Conservation (phyloP, 1,139 yeast species). For the Saccharomycopsis phalli region DNA sequence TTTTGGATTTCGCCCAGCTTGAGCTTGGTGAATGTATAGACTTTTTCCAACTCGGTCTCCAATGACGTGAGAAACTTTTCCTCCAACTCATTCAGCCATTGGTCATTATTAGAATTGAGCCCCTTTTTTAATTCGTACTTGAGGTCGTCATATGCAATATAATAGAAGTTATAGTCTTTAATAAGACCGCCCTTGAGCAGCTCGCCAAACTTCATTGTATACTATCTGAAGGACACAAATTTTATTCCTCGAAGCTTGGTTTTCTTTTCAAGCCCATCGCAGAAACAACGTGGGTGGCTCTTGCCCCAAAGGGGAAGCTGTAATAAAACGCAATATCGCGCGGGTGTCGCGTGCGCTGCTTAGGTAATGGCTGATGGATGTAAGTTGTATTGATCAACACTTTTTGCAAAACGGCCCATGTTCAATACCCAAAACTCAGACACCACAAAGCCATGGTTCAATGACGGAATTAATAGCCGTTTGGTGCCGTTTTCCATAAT, state of each 20-base stretch:
- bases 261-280: too few species aligned
- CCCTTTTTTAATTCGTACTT: slow-evolving; percentile 71
- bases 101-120: slow-evolving; percentile 39
- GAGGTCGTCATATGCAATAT: slow-evolving; percentile 82
- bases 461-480: slow-evolving; percentile 10
- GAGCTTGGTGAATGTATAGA: slow-evolving; percentile 80
- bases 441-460: slow-evolving; percentile 16
- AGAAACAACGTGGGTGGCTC: too few species aligned
- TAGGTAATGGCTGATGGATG: too few species aligned
- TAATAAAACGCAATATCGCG: too few species aligned
- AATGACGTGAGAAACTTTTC: slow-evolving; percentile 67
- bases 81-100: slow-evolving; percentile 72
- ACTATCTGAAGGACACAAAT: too few species aligned
- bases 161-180: slow-evolving; percentile 82
- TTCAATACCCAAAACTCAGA: not conserved
- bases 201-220: slow-evolving; percentile 67
- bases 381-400: not conserved
- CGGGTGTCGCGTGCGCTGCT: too few species aligned
- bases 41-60: slow-evolving; percentile 82
- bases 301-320: too few species aligned
- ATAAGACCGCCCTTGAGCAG: slow-evolving; percentile 64
- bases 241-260: too few species aligned
- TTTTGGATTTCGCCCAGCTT: slow-evolving; percentile 78
- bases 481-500: slow-evolving; percentile 15
- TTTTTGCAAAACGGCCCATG: not conserved